Conservation (phyloP, 225 moss, liverwort and hornwort species). For the Sphagnum contortum region DNA sequence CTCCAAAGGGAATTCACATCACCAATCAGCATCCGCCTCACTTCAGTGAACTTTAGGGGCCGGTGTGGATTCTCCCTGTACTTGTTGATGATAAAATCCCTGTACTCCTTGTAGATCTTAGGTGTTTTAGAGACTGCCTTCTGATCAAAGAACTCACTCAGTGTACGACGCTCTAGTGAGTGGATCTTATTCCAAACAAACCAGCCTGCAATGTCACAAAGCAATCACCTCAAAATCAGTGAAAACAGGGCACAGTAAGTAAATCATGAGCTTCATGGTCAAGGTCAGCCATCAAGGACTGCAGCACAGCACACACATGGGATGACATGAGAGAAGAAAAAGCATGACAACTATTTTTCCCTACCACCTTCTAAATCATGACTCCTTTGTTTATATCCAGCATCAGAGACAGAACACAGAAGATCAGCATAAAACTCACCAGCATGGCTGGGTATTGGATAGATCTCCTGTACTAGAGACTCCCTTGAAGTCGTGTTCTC, state of each 20-base stretch:
- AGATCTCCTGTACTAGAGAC: slow-evolving; percentile 44
- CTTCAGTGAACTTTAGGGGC: slow-evolving; percentile 66
- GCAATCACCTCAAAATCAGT: neutral
- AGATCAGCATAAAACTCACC: slow-evolving; percentile 24
- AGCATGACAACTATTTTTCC: no score
- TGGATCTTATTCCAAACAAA: slow-evolving; percentile 82
- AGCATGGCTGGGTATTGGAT: slow-evolving; percentile 78
- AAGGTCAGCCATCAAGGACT: no score
- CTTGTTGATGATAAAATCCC: slow-evolving; percentile 92
- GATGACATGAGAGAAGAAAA: no score
- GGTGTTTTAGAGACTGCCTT: slow-evolving; percentile 84
- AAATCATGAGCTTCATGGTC: no score
- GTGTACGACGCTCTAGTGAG: slow-evolving; percentile 53
- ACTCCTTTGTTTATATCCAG: no score
- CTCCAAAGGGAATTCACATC: slow-evolving; percentile 82
- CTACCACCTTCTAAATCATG: no score
- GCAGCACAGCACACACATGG: no score
- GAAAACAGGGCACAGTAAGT: no score
- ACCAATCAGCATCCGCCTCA: slow-evolving; percentile 83
- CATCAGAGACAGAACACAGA: neutral
- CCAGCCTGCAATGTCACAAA: slow-evolving; percentile 55
- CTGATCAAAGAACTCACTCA: slow-evolving; percentile 88
- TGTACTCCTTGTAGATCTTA: slow-evolving; percentile 89
- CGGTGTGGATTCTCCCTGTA: slow-evolving; percentile 81
- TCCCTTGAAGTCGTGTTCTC: slow-evolving; percentile 24